Base-by-base conservation (phyloP, 2,329 filamentous ascomycete species). In the Trichophyton rubrum region DNA sequence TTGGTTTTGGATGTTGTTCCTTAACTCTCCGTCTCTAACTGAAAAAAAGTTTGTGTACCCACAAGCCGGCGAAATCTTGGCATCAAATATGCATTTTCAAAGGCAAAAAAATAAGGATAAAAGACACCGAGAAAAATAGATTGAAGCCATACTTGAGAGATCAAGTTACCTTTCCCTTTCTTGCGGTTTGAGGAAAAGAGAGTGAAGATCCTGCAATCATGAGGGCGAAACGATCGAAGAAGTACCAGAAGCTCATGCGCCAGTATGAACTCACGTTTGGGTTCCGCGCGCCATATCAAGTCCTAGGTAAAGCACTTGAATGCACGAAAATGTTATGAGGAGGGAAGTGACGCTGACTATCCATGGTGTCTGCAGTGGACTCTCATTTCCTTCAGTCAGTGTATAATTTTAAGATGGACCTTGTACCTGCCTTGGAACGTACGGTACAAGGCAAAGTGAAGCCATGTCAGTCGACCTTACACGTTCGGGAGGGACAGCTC, bases 211-310 rank as follows among this genome's bases (percentile, higher is more conserved):
- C 69, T 69, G 71, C 66, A 73, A 81, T 68, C 56, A 88, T 87
- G 83, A 80, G 84, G 69, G 85, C 84, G 59, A 89, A 88, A 75
- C 79, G 83, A 62, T 80, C 79, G 47, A 86, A 88, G 74, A 85
- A 87, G 68, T 90, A 90, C 73, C 84, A 86, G 71, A 96, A 96
- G 84, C 85, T 96, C 69, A 95, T 99, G 86, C 86, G 90, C 75
- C 87, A 92, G 71, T 96, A 91, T 81, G 85, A 86, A 70, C 82
- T 92, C 73, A 85, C 85, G 63, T 96, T 95, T 72, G 87, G 88
- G 63, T 96, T 96, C 74, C 89, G 91, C 67, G 88, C 93, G 75
- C 90, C 93, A 9, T 97, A 96, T 76, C 93, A 97, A 77, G 86
- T 95, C 58, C 78, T 96, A 49, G 79, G 84, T 87, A 17, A 77